Evolutionary conservation across 805 yeast genomes (phyloP), one percentile per base, ranked within the genome.

Genomic region (Kuraishia capsulata): DNA sequence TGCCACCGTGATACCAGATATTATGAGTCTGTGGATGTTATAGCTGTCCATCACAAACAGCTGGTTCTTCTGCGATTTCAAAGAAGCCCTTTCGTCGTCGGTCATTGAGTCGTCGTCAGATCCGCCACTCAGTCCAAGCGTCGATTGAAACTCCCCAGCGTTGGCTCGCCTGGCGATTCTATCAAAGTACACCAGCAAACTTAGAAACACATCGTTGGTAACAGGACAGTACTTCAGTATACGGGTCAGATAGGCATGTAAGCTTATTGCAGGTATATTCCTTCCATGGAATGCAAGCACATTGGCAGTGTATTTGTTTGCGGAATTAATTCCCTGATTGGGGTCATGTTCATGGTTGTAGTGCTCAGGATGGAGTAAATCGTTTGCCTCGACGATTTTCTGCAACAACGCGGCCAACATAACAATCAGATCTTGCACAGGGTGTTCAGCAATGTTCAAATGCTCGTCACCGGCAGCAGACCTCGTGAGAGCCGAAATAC

Each of bases 201-300:
- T 81, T 35, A 92, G 64, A 58, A 89, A 92, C 25, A 92, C 97
- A 56, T 92, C 97, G 59, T 90, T 90, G 2, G 98, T 89, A n/a
- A 92, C 92, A 0, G 99, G 97, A 58, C 99, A 92, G 62, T 92
- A 92, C 60, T 90, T 90, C 56, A 90, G 74, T 21, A 92, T 90
- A 53, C 98, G 77, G 32, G 86, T 74, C 42, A 92, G 69, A 56
- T 92, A 92, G 17, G 95, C 92, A 51, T 87, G 88, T 35, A 92
- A 70, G 10, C 89, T 76, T 39, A 92, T 92, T n/a, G 94, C 96
- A 1, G 98, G 98, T 8, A 92, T 81, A 54, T 90, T 94, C 42
- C 95, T 79, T 14, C 98, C 98, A 58, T 88, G 96, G 57, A 92
- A 92, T 34, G 96, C 92, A 41, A 90, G 64, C 3, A 90, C 85